A percentile compares a stretch with the other conserved stretches of the same genome.
Conservation (phyloP, 306 rosid genomes). For the Quercus mongolica region DNA sequence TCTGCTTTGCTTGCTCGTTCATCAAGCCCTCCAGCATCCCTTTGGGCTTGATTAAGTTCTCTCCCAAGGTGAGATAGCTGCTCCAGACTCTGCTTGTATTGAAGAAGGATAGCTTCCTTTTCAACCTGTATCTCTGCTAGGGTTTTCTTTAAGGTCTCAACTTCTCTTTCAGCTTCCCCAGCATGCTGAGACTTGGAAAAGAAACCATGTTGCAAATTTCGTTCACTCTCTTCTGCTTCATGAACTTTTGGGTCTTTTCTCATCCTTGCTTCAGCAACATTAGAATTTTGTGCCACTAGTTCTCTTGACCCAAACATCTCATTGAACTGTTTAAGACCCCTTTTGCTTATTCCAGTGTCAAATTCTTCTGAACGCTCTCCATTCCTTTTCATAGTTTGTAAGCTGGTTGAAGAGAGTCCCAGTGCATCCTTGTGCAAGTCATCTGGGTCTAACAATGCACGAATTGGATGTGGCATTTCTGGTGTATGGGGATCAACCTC, state of each 20-base stretch:
- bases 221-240: slow-evolving; percentile 22
- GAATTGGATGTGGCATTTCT: slow-evolving; percentile 49
- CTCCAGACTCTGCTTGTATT: slow-evolving; percentile 68
- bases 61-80: slow-evolving; percentile 61
- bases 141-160: slow-evolving; percentile 57
- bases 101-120: slow-evolving; percentile 69
- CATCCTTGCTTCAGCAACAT: slow-evolving; percentile 20
- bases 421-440: slow-evolving; percentile 50
- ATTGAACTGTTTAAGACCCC: slow-evolving; percentile 73
- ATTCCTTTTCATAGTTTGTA: slow-evolving; percentile 26
- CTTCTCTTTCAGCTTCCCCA: slow-evolving; percentile 55
- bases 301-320: slow-evolving; percentile 43
- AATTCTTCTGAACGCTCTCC: slow-evolving; percentile 42
- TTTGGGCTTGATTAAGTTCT: slow-evolving; percentile 52
- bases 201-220: slow-evolving; percentile 17
- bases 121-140: slow-evolving; percentile 65
- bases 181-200: slow-evolving; percentile 47
- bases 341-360: slow-evolving; percentile 37
- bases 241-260: slow-evolving; percentile 9
- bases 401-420: slow-evolving; percentile 43
- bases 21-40: slow-evolving; percentile 63
- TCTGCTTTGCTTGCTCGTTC: slow-evolving; percentile 89
- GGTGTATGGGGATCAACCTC: slow-evolving; percentile 59
- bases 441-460: slow-evolving; percentile 46
- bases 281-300: slow-evolving; percentile 14